These are phyloP conservation scores for Amylostereum areolatum DNA, from an alignment of 1,284 basidiomycete genomes.

Conservation along the genomic window DNA sequence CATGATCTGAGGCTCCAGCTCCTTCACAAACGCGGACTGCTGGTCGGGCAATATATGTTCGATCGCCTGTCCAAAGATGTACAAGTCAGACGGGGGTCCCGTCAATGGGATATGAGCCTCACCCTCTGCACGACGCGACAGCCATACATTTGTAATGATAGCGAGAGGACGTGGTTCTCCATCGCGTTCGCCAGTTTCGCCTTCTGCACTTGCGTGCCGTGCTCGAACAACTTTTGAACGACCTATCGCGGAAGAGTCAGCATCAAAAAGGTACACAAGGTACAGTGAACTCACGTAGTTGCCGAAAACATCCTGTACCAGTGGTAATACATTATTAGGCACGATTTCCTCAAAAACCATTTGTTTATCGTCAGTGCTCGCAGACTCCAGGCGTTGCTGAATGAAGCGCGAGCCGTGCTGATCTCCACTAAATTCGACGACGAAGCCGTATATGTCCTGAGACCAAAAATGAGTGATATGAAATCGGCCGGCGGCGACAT, in stretches of 20 bases:
- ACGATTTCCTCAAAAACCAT: conserved; percentile 89
- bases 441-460: conserved; percentile 81
- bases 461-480: conserved; percentile 9
- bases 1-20: conserved; percentile 79
- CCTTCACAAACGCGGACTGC: conserved; percentile 69
- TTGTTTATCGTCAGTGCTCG: conserved; percentile 74
- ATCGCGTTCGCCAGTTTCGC: conserved; percentile 68
- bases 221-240: conserved; percentile 93
- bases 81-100: conserved; percentile 1
- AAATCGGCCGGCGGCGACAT: conserved; percentile 4
- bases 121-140: conserved; percentile 91
- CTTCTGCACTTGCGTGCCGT: conserved; percentile 77
- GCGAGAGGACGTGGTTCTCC: conserved; percentile 71
- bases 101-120: conserved; percentile 1
- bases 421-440: conserved; percentile 92
- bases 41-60: conserved; percentile 78
- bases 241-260: conserved; percentile 43
- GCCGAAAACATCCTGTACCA: conserved; percentile 95
- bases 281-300: conserved; percentile 69
- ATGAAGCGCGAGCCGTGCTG: conserved; percentile 93
- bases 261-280: conserved; percentile 2
- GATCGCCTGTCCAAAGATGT: conserved; percentile 54
- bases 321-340: conserved; percentile 65
- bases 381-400: conserved; percentile 78
- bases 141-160: conserved; percentile 94